Conservation (phyloP, 257 asterid species). For the Solanum neorickii region DNA sequence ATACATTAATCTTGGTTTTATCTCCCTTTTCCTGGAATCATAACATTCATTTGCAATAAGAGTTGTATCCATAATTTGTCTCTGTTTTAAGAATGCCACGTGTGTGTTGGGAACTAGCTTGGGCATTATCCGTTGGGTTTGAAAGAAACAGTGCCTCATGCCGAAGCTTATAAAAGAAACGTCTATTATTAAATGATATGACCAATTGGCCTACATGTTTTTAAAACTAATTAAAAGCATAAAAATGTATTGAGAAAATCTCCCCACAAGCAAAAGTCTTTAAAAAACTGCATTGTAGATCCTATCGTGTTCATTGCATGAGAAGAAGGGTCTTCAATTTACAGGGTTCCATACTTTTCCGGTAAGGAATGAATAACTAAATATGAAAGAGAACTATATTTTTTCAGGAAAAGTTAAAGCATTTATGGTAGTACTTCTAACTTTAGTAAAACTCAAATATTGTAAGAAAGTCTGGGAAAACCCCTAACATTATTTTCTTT, state of each 20-base stretch:
- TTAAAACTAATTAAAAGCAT: not conserved
- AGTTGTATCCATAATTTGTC: not conserved
- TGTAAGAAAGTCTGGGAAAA: not conserved
- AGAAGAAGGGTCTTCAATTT: not conserved
- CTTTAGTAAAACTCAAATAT: not conserved
- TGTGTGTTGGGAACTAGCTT: not conserved
- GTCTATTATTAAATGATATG: not conserved
- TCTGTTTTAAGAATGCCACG: not conserved
- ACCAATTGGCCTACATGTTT: not conserved
- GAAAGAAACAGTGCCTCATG: not conserved
- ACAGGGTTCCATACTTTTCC: not conserved
- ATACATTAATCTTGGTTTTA: not conserved
- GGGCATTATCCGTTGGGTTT: not conserved
- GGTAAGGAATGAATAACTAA: not conserved
- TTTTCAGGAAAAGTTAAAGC: not conserved
- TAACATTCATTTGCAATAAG: not conserved
- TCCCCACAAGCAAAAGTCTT: not conserved
- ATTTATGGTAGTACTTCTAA: not conserved
- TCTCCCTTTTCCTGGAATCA: not conserved
- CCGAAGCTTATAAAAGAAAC: not conserved
- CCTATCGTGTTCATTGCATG: not conserved
- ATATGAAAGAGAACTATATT: not conserved
- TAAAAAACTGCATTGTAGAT: not conserved
- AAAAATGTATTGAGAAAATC: not conserved
- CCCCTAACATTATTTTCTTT: not conserved